Conservation (phyloP, 1,284 basidiomycete genomes). For the Erythrobasidium hasegawianum region DNA sequence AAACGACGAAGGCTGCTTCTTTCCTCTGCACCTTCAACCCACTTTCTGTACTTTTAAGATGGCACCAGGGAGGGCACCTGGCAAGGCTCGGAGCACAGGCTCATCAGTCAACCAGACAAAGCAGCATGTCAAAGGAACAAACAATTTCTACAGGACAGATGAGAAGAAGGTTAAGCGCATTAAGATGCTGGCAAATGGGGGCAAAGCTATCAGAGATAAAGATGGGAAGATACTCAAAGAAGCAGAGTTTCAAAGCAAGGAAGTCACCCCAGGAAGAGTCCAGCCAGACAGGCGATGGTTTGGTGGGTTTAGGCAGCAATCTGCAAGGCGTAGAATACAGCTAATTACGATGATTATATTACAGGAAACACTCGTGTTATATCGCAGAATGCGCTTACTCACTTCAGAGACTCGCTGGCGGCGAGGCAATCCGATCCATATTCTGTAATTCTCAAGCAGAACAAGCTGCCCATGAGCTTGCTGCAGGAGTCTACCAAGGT, state of each 20-base stretch:
- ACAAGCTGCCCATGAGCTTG: conserved; percentile 91
- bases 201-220: conserved; percentile 79
- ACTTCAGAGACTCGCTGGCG: conserved; percentile 81
- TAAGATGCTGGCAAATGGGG: conserved; percentile 79
- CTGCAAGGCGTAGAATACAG: background rate
- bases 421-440: conserved; percentile 86
- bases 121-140: conserved; percentile 19
- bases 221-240: conserved; percentile 87
- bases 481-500: conserved; percentile 55
- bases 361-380: conserved; percentile 95
- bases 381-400: conserved; percentile 89
- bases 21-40: too few relatives aligned
- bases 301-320: conserved; percentile 61
- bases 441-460: conserved; percentile 81
- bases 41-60: too few relatives aligned
- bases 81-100: conserved; percentile 16
- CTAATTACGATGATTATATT: background rate
- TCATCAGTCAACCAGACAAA: conserved; percentile 8
- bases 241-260: conserved; percentile 87
- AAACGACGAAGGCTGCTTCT: too few relatives aligned
- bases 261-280: conserved; percentile 78
- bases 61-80: too few relatives aligned
- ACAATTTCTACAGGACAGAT: conserved; percentile 44
- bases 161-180: conserved; percentile 69
- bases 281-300: conserved; percentile 94